Base-by-base conservation (phyloP, 202 grass and related monocot species). In the Panicum hallii region DNA sequence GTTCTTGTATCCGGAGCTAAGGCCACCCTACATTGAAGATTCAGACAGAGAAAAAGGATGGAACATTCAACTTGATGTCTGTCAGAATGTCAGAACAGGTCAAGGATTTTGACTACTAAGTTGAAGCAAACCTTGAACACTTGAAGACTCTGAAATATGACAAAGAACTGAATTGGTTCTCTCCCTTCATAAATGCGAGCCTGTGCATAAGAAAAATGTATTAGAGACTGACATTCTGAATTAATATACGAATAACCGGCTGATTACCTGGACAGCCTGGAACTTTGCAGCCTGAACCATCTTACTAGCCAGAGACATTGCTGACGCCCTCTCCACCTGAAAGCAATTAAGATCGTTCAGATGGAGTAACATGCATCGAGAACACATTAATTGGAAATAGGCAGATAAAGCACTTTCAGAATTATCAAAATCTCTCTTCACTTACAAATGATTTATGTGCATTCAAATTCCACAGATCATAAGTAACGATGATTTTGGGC, bases 91-190 rank as follows among this genome's bases (percentile, higher is more conserved):
- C 74, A 63, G 43, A 68, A 47, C 12, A 83, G 16, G 44, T 54
- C 7, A 87, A 80, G 40, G 45, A 89, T 45, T 70, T 67, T 58
- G 63, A 67, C 38, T 63, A 41, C 58, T 70, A 79, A 80, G 20
- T 76, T 55, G 50, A 74, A 92, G 36, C 66, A 80, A 75, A 99
- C 97, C 97, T 94, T 97, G 72, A 87, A 97, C 28, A 95, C 72
- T 83, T 92, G 85, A 80, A 99, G 86, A 91, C 91, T 97, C 67
- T 99, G 97, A 84, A 97, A 97, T 89, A 96, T 99, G 67, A 88
- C 84, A 77, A 94, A 99, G 77, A 99, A 99, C 20, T 88, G 93
- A 88, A 94, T 80, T 40, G 97, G 88, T 86, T 99, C 97, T 81
- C 88, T 99, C 47, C 93, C 97, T 97, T 99, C 91, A 88, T 94